Conservation (phyloP, 371 early-diverging fungal species). For the Nosema granulosis region DNA sequence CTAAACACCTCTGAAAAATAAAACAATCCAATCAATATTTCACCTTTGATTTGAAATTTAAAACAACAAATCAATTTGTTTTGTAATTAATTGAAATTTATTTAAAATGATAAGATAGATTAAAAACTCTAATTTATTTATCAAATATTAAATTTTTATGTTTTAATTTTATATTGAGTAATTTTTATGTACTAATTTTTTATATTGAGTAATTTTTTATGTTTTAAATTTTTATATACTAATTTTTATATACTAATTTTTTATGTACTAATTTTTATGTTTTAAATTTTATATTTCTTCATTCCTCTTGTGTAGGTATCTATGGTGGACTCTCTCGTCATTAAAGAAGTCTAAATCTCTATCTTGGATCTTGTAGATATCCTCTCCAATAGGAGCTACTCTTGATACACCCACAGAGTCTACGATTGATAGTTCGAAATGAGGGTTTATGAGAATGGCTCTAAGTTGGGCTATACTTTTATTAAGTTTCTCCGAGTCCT, state of each 20-base stretch:
- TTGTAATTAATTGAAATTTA: too few relatives aligned
- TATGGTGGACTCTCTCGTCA: constrained; percentile 44
- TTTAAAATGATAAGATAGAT: too few relatives aligned
- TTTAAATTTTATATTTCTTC: constrained; percentile 1
- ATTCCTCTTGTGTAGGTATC: constrained; percentile 1
- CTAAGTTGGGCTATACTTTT: constrained; percentile 11
- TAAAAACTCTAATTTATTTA: too few relatives aligned
- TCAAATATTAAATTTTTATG: too few relatives aligned
- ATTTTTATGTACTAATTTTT: too few relatives aligned
- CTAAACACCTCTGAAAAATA: too few relatives aligned
- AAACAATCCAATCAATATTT: too few relatives aligned
- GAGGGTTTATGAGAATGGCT: constrained; percentile 5
- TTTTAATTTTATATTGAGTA: too few relatives aligned
- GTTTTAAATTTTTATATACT: not conserved
- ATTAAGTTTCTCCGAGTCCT: constrained; percentile 14
- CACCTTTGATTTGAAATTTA: too few relatives aligned
- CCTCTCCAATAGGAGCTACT: constrained; percentile 38
- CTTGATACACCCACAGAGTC: constrained; percentile 51
- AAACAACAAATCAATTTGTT: too few relatives aligned
- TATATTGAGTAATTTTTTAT: too few relatives aligned
- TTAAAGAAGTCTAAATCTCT: constrained; percentile 40
- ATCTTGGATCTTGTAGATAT: constrained; percentile 37
- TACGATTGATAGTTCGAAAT: constrained; percentile 47
- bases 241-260: not conserved
- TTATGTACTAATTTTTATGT: not conserved